Base-by-base conservation (phyloP, 75 land plant species). In the Gnetum montanum region DNA sequence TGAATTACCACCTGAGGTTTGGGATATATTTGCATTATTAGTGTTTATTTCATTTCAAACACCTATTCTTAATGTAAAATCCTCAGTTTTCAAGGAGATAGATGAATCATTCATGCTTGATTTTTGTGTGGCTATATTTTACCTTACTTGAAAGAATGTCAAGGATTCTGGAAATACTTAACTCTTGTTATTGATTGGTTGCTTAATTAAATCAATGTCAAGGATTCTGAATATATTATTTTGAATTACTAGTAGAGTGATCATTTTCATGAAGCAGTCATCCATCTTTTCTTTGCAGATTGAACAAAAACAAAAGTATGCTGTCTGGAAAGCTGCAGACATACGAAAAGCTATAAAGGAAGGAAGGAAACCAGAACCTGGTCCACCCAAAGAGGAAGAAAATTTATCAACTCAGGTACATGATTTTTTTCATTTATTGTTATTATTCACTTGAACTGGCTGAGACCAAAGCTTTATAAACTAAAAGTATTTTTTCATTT, bases 311-410 rank as follows among this genome's bases (percentile, higher is more conserved):
- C 90, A 82, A 54, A 94, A 88, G 61, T 94, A 94, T 69, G 90
- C 98, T 26, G 84, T 60, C 18, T 94, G 98, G 98, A 94, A 94
- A 77, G 99, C 99, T 54, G 99, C 77, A 25, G 96, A 94, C 60
- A 89, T 94, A 24, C 77, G 91, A 26, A 94, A 89, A 70, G 99
- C 99, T 53, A 31, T 94, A 25, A 90, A 79, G 48, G 99, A 94
- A 69, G 99, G 91, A 22, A 69, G 96, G 59, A 89, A 67, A 53
- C 99, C 96, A 11, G 74, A 65, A 56, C 96, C 96, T 25, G 99
- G 99, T 0, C 96, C 99, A 28, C 99, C 99, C 52, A 88, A 61
- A 62, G 88, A 66, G 49, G 90, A 85, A 20, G 43, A 65, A 6
- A 96, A 85, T 57, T 35, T 70, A 8, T 73, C 78, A 54, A 4